Base-by-base conservation (phyloP, 106 monocot genomes). In the Dendrobium chrysotoxum region DNA sequence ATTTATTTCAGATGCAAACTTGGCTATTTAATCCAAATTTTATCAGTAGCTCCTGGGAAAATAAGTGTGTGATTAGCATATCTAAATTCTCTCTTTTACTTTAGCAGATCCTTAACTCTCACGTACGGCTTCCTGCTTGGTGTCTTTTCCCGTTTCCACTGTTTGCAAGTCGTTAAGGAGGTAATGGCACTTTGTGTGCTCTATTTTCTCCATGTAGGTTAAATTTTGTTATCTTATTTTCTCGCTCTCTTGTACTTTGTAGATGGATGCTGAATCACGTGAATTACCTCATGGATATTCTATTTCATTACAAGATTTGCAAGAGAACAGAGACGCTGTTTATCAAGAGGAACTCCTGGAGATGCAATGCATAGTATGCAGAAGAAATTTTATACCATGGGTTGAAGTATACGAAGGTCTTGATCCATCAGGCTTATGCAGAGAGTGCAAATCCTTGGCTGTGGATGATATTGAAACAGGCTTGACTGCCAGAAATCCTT, bases 401-500 rank as follows among this genome's bases (percentile, higher is more conserved):
- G 70, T 77, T 26, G 85, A 83, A 81, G 81, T 81, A 25, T 84
- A 74, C 50, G 86, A 86, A 4, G 77, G 74, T 68, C 87, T 87
- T 73, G 97, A 94, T 80, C 83, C 86, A 39, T 81, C 87, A 76
- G 77, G 76, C 39, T 89, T 96, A 61, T 98, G 97, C 79, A 82
- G 90, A 71, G 92, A 88, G 5, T 98, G 97, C 65, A 94, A 98
- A 78, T 64, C 75, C 38, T 83, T 82, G 28, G 90, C 94, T 76
- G 78, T 90, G 38, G 84, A 91, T 74, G 87, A 87, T 68, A 65
- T 72, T 13, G 81, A 86, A 6, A 64, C 82, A 70, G 82, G 61
- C 53, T 71, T 71, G 40, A 53, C 79, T 0, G 25, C 79, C 42
- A 85, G 91, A 75, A 84, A 85, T n/a, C 79, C 26, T 50, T 83